A percentile compares a stretch with the other conserved stretches of the same genome.
Evolutionary conservation across 495 filamentous ascomycete species (phyloP).

Genomic region (Neurospora sp.): DNA sequence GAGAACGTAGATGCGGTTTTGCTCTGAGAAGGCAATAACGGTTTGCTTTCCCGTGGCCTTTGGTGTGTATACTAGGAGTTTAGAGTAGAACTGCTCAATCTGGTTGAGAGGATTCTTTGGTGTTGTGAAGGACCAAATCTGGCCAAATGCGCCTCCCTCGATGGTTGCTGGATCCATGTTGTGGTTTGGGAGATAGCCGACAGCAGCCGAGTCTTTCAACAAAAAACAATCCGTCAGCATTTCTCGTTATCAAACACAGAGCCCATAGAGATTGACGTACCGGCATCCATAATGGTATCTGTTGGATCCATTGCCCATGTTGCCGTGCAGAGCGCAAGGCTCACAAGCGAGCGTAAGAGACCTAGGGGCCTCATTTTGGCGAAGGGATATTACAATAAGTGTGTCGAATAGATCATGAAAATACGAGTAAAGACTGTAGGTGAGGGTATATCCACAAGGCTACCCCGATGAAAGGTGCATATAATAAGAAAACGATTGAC

Average conservation of each 20-base stretch:
- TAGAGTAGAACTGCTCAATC: constrained; percentile 16
- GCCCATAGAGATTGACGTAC: background rate
- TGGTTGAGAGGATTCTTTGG: constrained; percentile 1
- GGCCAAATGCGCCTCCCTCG: constrained; percentile 6
- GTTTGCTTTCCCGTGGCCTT: constrained; percentile 16
- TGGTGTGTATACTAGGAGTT: constrained; percentile 21
- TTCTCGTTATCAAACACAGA: too few species aligned
- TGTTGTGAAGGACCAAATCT: constrained; percentile 9
- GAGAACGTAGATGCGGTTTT: constrained; percentile 22
- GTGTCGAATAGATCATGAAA: background rate
- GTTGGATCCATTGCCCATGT: constrained; percentile 6
- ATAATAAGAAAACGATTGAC: background rate
- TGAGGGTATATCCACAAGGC: background rate
- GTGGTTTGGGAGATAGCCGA: constrained; percentile 9
- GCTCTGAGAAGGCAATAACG: constrained; percentile 19
- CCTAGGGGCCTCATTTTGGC: constrained; percentile 5
- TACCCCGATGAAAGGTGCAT: background rate
- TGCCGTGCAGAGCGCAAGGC: constrained; percentile 9
- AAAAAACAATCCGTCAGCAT: too few species aligned
- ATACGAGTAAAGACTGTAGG: background rate
- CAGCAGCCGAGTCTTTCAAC: constrained; percentile 6
- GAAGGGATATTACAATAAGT: background rate
- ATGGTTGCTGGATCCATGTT: constrained; percentile 8
- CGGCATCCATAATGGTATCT: constrained; percentile 9
- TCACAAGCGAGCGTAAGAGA: constrained; percentile 7